Evolutionary conservation across 371 early-diverging fungal species (phyloP).

Genomic region (Cladochytrium tenue): DNA sequence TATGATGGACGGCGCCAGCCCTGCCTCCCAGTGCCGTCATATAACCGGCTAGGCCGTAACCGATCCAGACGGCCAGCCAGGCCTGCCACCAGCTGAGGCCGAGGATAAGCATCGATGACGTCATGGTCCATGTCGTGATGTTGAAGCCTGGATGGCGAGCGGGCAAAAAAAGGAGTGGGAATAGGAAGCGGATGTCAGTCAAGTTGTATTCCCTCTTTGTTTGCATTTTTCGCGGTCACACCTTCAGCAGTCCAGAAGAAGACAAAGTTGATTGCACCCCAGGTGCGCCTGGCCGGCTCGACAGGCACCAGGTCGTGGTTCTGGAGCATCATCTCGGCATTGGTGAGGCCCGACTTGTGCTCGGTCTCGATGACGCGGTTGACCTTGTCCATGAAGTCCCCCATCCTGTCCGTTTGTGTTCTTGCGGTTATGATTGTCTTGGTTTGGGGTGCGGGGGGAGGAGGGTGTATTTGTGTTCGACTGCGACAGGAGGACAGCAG

Average conservation of each 20-base stretch:
- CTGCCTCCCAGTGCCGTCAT: conserved; percentile 4
- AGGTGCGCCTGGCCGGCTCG: neutral
- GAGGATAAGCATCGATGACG: neutral
- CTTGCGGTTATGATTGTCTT: no score
- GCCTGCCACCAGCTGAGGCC: conserved; percentile 1
- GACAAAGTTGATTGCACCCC: neutral
- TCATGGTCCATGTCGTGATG: no score
- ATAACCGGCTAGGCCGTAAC: neutral
- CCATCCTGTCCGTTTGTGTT: no score
- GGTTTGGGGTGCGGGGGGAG: no score
- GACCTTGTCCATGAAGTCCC: conserved; percentile 1
- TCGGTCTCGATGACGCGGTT: neutral
- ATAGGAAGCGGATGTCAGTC: no score
- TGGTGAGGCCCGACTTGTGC: neutral
- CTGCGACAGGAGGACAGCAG: no score
- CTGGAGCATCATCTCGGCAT: neutral
- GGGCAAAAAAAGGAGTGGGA: no score
- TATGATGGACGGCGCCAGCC: conserved; percentile 14
- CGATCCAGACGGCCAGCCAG: conserved; percentile 1
- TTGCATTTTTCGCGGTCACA: conserved; percentile 3
- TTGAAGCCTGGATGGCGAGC: no score
- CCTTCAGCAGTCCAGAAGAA: neutral
- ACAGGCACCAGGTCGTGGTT: neutral
- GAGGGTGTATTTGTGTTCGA: no score
- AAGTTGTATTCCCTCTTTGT: no score